Evolutionary conservation across 2,329 filamentous ascomycete genomes (phyloP).

Genomic region (Trichophaea hybrida): DNA sequence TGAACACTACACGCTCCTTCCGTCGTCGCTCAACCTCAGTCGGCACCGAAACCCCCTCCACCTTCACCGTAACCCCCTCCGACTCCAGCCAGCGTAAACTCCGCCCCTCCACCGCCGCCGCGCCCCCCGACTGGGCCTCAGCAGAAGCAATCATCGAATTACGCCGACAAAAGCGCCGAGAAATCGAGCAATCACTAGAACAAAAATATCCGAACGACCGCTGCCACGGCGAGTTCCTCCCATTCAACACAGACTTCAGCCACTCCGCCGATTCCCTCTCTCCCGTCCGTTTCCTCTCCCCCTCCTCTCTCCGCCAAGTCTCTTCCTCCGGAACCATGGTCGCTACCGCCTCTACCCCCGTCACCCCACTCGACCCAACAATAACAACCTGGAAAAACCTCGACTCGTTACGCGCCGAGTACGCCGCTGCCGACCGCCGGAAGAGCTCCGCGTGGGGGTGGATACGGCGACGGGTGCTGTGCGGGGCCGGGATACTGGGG

Average conservation of each 20-base stretch:
- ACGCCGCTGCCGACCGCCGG: slow-evolving; percentile 16
- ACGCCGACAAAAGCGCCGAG: slow-evolving; percentile 2
- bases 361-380: slow-evolving; percentile 1
- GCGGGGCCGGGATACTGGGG: slow-evolving; percentile 1
- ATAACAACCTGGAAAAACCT: slow-evolving; percentile 3
- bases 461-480: slow-evolving; percentile 7
- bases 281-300: slow-evolving; percentile 8
- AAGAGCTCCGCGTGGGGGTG: slow-evolving; percentile 10
- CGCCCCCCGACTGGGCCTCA: not conserved
- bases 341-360: not conserved
- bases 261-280: slow-evolving; percentile 13
- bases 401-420: slow-evolving; percentile 14
- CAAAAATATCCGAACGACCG: slow-evolving; percentile 19
- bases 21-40: not conserved
- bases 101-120: not conserved
- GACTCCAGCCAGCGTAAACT: not conserved
- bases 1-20: not conserved
- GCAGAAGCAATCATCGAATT: not conserved
- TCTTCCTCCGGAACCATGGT: not conserved
- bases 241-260: slow-evolving; percentile 12
- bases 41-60: not conserved
- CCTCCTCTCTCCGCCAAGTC: not conserved
- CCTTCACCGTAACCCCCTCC: not conserved
- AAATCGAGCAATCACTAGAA: slow-evolving; percentile 8
- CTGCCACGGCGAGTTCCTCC: slow-evolving; percentile 14